Percentiles rank a stretch among this genome's conserved stretches.
These are phyloP conservation scores for Penicillium bovifimosum DNA, from an alignment of 495 filamentous ascomycete genomes.

Conservation along the genomic window DNA sequence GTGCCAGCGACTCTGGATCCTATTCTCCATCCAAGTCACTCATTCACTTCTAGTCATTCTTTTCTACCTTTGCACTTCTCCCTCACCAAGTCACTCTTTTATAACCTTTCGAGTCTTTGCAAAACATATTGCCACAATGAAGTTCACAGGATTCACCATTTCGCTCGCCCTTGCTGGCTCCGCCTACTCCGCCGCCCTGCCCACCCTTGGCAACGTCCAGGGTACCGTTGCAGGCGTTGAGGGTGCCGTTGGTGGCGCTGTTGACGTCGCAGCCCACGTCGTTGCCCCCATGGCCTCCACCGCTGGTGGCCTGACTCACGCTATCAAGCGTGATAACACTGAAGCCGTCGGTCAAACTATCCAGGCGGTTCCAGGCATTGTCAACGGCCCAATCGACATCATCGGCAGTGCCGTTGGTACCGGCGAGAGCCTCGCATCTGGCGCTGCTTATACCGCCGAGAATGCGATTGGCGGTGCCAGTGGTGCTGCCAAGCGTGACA, in stretches of 20 bases:
- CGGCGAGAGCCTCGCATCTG: conserved; percentile 11
- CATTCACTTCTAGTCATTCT: conserved; percentile 25
- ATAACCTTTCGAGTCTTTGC: conserved; percentile 7
- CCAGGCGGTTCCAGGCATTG: conserved; percentile 7
- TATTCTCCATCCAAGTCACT: conserved; percentile 15
- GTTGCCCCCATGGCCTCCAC: not conserved
- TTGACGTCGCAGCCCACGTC: not conserved
- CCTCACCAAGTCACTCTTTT: conserved; percentile 23
- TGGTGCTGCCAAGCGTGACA: not conserved
- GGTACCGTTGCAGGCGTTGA: not conserved
- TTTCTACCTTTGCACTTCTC: conserved; percentile 5
- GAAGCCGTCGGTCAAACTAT: not conserved
- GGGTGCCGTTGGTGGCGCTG: conserved; percentile 1
- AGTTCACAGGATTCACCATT: conserved; percentile 39
- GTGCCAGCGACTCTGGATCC: not conserved
- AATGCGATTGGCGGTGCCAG: conserved; percentile 1
- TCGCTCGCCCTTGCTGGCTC: conserved; percentile 19
- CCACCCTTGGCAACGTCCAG: conserved; percentile 6
- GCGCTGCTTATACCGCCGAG: conserved; percentile 14
- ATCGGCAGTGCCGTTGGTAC: conserved; percentile 17
- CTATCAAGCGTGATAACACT: conserved; percentile 1
- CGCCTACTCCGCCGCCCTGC: conserved; percentile 15
- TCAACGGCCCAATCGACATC: conserved; percentile 16
- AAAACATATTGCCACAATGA: conserved; percentile 27
- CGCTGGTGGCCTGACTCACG: not conserved